Percentiles rank a stretch among this genome's conserved stretches.
phyloP scores from a whole-genome alignment of 2,329 filamentous ascomycete genomes.

The Colletotrichum endophyticum region DNA sequence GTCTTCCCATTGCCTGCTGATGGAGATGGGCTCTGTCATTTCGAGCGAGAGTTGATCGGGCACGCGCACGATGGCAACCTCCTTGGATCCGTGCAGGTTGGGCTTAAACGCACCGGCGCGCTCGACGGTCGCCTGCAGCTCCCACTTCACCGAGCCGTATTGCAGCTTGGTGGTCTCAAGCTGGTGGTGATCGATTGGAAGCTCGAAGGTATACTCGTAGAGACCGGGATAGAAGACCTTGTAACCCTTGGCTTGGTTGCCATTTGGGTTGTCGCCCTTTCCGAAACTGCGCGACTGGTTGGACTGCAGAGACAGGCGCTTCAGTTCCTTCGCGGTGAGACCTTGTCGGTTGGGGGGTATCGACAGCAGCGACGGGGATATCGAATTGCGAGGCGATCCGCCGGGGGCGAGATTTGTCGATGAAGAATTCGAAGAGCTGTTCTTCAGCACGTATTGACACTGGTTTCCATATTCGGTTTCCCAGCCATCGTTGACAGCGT shows the following conservation, averaged over 20 bases:
- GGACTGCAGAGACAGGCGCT: slow-evolving; percentile 79
- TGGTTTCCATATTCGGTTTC: slow-evolving; percentile 68
- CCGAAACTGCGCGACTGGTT: slow-evolving; percentile 85
- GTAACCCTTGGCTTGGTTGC: slow-evolving; percentile 72
- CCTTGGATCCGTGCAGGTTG: slow-evolving; percentile 81
- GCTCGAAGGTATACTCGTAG: slow-evolving; percentile 77
- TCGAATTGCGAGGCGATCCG: slow-evolving; percentile 17
- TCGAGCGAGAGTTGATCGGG: slow-evolving; percentile 89
- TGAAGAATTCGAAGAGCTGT: slow-evolving; percentile 37
- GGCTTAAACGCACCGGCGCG: slow-evolving; percentile 89
- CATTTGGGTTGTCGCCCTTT: slow-evolving; percentile 73
- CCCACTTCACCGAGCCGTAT: slow-evolving; percentile 86
- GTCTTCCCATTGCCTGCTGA: slow-evolving; percentile 92
- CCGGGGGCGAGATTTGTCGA: slow-evolving; percentile 29
- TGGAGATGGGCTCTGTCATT: slow-evolving; percentile 91
- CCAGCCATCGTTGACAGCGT: slow-evolving; percentile 69
- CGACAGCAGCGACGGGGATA: slow-evolving; percentile 25
- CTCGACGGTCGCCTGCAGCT: slow-evolving; percentile 84
- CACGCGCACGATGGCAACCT: slow-evolving; percentile 83
- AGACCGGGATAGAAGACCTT: slow-evolving; percentile 80
- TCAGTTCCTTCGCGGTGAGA: slow-evolving; percentile 56
- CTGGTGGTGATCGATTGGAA: slow-evolving; percentile 86
- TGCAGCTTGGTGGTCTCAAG: slow-evolving; percentile 89
- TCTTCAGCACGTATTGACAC: slow-evolving; percentile 59
- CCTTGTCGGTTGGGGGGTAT: slow-evolving; percentile 29